phyloP scores from a whole-genome alignment of 257 asterid genomes.

The Scutellaria baicalensis region DNA sequence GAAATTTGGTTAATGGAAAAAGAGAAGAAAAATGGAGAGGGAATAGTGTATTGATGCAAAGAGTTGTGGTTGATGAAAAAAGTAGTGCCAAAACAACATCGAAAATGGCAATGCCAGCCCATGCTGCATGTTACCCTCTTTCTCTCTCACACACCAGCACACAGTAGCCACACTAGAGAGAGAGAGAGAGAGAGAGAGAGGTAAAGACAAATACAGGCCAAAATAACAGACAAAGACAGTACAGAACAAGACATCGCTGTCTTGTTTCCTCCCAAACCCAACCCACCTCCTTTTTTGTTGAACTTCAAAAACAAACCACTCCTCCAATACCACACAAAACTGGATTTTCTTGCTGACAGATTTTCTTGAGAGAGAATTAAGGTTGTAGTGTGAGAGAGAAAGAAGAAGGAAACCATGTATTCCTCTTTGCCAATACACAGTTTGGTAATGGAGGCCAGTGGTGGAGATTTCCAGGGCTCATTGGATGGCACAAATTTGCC shows the following conservation, averaged over 20 bases:
- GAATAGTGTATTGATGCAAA: too few relatives aligned
- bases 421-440: constrained; percentile 45
- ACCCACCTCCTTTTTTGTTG: constrained; percentile 17
- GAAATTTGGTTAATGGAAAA: too few relatives aligned
- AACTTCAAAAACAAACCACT: constrained; percentile 16
- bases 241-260: constrained; percentile 64
- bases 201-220: constrained; percentile 22
- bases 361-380: neutral
- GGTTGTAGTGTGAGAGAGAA: neutral
- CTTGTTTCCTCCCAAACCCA: constrained; percentile 26
- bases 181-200: constrained; percentile 3
- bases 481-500: constrained; percentile 55
- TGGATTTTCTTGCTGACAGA: constrained; percentile 13
- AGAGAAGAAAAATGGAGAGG: too few relatives aligned
- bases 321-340: constrained; percentile 19
- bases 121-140: constrained; percentile 23
- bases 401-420: constrained; percentile 29
- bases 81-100: constrained; percentile 8
- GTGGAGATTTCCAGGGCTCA: constrained; percentile 26
- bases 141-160: constrained; percentile 24
- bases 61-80: neutral
- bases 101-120: constrained; percentile 37
- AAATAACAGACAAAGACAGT: constrained; percentile 35
- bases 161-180: constrained; percentile 11
- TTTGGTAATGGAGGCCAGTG: constrained; percentile 31